Conservation (phyloP, 257 asterid species). For the Perilla frutescens region DNA sequence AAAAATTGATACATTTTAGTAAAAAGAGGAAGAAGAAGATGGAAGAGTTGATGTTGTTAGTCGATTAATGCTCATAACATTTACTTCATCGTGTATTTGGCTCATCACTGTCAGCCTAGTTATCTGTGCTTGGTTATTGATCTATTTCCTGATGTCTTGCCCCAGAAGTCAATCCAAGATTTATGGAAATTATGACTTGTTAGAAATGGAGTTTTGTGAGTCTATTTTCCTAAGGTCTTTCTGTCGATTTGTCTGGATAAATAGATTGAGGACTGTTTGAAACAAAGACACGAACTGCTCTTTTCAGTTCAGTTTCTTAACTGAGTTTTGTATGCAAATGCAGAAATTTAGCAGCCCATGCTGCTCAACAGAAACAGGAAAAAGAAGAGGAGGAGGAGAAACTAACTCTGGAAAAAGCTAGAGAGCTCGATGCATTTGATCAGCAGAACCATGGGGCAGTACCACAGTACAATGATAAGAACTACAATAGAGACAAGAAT, state of each 20-base stretch:
- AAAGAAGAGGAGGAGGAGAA: slow-evolving; percentile 78
- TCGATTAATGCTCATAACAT: neutral
- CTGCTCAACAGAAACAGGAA: slow-evolving; percentile 70
- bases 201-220: neutral
- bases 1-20: neutral
- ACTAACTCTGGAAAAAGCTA: slow-evolving; percentile 56
- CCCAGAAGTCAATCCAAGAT: neutral
- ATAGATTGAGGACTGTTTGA: neutral
- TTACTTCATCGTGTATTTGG: neutral
- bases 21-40: too few relatives aligned
- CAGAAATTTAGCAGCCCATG: slow-evolving; percentile 73
- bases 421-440: slow-evolving; percentile 85
- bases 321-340: slow-evolving; percentile 27
- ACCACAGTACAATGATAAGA: slow-evolving; percentile 80
- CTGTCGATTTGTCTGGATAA: neutral
- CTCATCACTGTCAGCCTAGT: neutral
- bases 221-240: neutral
- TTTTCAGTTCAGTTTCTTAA: slow-evolving; percentile 7
- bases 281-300: neutral
- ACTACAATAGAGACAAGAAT: slow-evolving; percentile 64
- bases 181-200: neutral
- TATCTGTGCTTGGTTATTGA: neutral
- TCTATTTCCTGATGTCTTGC: neutral
- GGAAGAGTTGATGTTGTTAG: neutral
- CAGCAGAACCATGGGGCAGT: slow-evolving; percentile 95